Evolutionary conservation across 148 eudicot genomes (phyloP).

Genomic region (Cornus controversa): DNA sequence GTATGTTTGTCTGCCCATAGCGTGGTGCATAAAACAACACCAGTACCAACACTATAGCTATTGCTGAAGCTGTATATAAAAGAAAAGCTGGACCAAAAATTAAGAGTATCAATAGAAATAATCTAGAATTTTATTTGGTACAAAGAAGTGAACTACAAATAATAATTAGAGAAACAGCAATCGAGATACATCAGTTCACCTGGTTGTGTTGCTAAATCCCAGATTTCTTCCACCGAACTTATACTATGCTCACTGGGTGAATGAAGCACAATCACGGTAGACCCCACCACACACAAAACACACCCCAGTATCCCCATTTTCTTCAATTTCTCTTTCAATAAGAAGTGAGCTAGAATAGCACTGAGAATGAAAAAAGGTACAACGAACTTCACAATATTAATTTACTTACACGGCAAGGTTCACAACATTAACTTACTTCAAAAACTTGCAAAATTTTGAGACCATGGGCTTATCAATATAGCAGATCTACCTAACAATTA

Average conservation of each 20-base stretch:
- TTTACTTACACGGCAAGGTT: not conserved
- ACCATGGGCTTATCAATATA: conserved; percentile 2
- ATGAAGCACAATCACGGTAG: conserved; percentile 77
- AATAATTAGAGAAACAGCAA: not conserved
- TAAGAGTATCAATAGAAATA: not conserved
- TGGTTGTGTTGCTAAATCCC: conserved; percentile 84
- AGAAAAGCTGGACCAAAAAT: conserved; percentile 65
- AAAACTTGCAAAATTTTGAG: not conserved
- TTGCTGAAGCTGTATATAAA: conserved; percentile 67
- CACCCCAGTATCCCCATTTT: conserved; percentile 86
- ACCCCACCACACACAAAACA: conserved; percentile 80
- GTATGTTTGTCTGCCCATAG: conserved; percentile 83
- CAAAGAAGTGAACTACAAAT: not conserved
- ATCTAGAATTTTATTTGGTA: not conserved
- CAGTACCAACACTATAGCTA: conserved; percentile 73
- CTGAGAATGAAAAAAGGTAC: conserved; percentile 32
- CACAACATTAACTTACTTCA: too few relatives aligned
- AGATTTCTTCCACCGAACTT: conserved; percentile 75
- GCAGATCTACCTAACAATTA: conserved; percentile 72
- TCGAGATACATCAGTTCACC: conserved; percentile 34
- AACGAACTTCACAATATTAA: not conserved
- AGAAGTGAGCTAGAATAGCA: conserved; percentile 81
- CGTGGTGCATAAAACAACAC: conserved; percentile 87
- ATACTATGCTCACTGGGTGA: conserved; percentile 79
- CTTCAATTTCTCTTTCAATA: conserved; percentile 68